These are phyloP conservation scores for Aureobasidium sp. DNA, from an alignment of 2,329 filamentous ascomycete species.

Conservation along the genomic window DNA sequence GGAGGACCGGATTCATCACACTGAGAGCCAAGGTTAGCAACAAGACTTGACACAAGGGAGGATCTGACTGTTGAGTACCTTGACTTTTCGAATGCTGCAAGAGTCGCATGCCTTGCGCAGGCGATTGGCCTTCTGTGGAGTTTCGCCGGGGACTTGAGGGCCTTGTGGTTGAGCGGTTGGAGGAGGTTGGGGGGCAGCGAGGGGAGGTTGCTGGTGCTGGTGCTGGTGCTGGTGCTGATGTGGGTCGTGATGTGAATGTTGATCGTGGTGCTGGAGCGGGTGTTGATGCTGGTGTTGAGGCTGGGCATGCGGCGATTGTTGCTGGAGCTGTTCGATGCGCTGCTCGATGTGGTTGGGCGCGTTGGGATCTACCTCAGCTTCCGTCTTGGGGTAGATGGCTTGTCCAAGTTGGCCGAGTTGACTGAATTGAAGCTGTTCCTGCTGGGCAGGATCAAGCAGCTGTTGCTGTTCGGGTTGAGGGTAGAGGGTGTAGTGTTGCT, in stretches of 20 bases:
- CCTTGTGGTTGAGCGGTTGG: conserved; percentile 18
- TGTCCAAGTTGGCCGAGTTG: conserved; percentile 25
- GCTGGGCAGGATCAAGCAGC: conserved; percentile 27
- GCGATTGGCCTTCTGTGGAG: conserved; percentile 29
- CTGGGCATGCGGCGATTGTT: conserved; percentile 25
- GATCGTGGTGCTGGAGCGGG: conserved; percentile 21
- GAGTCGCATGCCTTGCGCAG: conserved; percentile 36
- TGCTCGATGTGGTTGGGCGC: conserved; percentile 23
- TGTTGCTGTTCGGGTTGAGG: conserved; percentile 28
- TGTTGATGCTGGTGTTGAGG: conserved; percentile 22
- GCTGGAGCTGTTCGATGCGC: conserved; percentile 29
- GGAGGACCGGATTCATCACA: conserved; percentile 61
- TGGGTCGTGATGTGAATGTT: conserved; percentile 25
- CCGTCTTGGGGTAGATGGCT: conserved; percentile 31
- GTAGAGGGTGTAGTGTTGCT: conserved; percentile 32
- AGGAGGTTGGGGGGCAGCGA: not conserved
- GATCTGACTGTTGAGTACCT: conserved; percentile 24
- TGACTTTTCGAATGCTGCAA: conserved; percentile 35
- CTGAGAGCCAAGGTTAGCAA: conserved; percentile 29
- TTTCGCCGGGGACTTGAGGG: conserved; percentile 13
- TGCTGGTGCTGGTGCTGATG: conserved; percentile 24
- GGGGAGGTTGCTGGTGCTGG: conserved; percentile 26
- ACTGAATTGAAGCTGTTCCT: conserved; percentile 29
- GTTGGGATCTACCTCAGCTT: conserved; percentile 21
- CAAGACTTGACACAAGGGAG: not conserved